Evolutionary conservation across 768 basidiomycete species (phyloP), one percentile per base, ranked within the genome.

Genomic region (Mycena leptocephala): DNA sequence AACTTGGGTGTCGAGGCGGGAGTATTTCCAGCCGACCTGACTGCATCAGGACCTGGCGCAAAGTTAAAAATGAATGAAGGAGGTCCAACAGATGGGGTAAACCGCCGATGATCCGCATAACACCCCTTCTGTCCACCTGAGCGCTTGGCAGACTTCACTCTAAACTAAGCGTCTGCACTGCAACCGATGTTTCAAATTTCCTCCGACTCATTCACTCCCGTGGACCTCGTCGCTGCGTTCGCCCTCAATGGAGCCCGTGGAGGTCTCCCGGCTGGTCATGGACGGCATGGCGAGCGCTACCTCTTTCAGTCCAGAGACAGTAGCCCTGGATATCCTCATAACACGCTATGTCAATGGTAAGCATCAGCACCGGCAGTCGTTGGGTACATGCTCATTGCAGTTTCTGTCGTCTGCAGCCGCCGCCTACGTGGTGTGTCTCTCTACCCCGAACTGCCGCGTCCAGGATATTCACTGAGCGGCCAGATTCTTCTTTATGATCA

Each of bases 401-500:
- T 32, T 46, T 5, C 5, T 33, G 48, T 26, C 48, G 24, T 33
- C 43, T n/a, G n/a, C 39, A 77, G 76, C 66, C 28, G 74, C 77
- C 26, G 70, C 74, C 30, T 56, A 58, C 24, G 77, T 78, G 51
- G 77, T 78, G 55, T n/a, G 76, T 65, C 41, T 28, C 7, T 10
- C 28, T 37, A 20, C 10, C 30, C 41, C 28, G 24, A n/a, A 8
- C n/a, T 28, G 11, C 6, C 4, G 24, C 24, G 14, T 59, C 14
- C 13, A 30, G 33, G 10, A 43, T 24, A 26, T 55, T 75, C 35
- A 72, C 20, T 33, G 22, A 55, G n/a, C 32, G 5, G 11, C 46
- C 61, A 78, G 77, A 55, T 78, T 67, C 63, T 79, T 1, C 53
- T 79, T 30, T 79, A 79, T 30, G 78, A 79, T 35, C 78, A 79